Evolutionary conservation across 1,284 basidiomycete genomes (phyloP).

Genomic region (Amylostereum chailletii): DNA sequence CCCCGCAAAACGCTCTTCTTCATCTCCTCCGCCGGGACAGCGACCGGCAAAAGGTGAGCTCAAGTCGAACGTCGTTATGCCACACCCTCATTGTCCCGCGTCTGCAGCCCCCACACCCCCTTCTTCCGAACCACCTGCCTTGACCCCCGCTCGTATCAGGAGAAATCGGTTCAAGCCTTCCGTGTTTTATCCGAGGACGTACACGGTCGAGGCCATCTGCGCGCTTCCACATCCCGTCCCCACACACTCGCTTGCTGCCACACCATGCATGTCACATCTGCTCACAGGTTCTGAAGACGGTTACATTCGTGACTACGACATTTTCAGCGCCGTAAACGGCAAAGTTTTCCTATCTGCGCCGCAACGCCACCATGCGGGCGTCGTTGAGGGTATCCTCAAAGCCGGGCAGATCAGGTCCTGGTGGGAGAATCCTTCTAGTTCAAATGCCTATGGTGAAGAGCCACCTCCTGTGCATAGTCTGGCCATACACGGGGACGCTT

Average conservation of each 20-base stretch:
- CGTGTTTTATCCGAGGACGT: constrained; percentile 39
- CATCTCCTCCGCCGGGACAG: constrained; percentile 10
- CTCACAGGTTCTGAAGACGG: constrained; percentile 92
- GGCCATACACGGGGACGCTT: constrained; percentile 81
- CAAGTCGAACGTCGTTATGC: neutral
- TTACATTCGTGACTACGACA: constrained; percentile 89
- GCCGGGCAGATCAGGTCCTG: constrained; percentile 82
- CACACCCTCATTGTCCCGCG: neutral
- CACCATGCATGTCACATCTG: constrained; percentile 83
- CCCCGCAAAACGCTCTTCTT: constrained; percentile 6
- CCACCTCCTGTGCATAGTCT: constrained; percentile 80
- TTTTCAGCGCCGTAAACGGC: constrained; percentile 83
- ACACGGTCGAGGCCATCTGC: constrained; percentile 88
- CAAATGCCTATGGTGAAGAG: constrained; percentile 27
- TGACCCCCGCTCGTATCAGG: constrained; percentile 54
- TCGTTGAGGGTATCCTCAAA: constrained; percentile 90
- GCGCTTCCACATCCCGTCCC: constrained; percentile 86
- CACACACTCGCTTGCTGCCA: constrained; percentile 80
- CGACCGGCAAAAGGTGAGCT: constrained; percentile 8
- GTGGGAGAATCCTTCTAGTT: constrained; percentile 72
- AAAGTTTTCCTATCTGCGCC: constrained; percentile 85
- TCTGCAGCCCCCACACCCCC: constrained; percentile 6
- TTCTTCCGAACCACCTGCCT: constrained; percentile 36
- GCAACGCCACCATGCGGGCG: constrained; percentile 80
- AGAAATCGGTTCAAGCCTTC: constrained; percentile 22